Evolutionary conservation across 2,329 filamentous ascomycete genomes (phyloP).

Genomic region (Nemania sp.): DNA sequence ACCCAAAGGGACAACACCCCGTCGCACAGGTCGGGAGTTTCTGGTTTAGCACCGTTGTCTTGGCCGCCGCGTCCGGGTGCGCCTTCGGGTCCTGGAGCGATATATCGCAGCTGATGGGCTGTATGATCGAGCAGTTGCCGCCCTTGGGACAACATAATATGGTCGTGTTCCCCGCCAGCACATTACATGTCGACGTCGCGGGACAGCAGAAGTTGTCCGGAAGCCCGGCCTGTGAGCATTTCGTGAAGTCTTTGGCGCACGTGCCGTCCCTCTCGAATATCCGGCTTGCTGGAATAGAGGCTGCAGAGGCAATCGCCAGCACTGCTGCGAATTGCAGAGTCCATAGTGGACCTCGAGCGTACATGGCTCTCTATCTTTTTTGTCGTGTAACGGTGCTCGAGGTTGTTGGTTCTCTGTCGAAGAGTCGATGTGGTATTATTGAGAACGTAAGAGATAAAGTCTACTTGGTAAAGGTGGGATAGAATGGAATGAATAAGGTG

Average conservation of each 20-base stretch:
- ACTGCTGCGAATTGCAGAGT: constrained; percentile 44
- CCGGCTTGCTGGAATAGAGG: constrained; percentile 40
- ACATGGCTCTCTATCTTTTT: constrained; percentile 34
- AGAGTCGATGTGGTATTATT: constrained; percentile 1
- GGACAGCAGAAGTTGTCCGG: constrained; percentile 71
- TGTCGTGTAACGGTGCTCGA: no score
- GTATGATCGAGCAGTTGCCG: constrained; percentile 61
- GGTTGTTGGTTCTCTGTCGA: not conserved
- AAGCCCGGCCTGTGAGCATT: constrained; percentile 57
- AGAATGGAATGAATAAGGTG: constrained; percentile 18
- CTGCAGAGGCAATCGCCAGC: constrained; percentile 42
- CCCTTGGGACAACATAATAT: constrained; percentile 70
- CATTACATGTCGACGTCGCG: constrained; percentile 55
- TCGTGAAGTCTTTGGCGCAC: constrained; percentile 56
- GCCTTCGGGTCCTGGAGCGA: constrained; percentile 60
- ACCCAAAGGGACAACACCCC: constrained; percentile 75
- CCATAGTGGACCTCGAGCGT: constrained; percentile 38
- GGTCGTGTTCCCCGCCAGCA: constrained; percentile 66
- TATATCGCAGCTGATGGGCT: constrained; percentile 67
- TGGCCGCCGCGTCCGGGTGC: constrained; percentile 62
- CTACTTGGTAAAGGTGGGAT: not conserved
- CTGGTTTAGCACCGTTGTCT: constrained; percentile 65
- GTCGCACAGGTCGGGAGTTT: constrained; percentile 60
- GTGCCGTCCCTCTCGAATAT: constrained; percentile 51
- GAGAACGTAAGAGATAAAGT: not conserved